These are phyloP conservation scores for Aaosphaeria arxii DNA, from an alignment of 2,329 filamentous ascomycete genomes.

Conservation along the genomic window DNA sequence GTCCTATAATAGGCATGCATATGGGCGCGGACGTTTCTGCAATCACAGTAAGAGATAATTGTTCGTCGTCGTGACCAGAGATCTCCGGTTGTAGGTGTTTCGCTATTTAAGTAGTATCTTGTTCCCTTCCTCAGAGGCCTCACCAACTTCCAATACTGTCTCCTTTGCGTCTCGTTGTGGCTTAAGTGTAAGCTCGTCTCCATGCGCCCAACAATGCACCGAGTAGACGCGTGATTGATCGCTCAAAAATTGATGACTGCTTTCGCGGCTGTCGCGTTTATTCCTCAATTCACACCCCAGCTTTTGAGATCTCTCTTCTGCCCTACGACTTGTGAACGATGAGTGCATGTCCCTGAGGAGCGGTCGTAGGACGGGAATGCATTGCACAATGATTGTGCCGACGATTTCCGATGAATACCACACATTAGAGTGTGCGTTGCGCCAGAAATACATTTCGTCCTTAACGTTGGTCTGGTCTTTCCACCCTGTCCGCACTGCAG, in stretches of 20 bases:
- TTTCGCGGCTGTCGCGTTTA: background rate
- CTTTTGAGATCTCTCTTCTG: constrained; percentile 19
- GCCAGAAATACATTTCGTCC: constrained; percentile 50
- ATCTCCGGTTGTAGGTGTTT: too few species aligned
- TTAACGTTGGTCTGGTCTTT: constrained; percentile 48
- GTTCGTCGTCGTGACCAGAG: too few species aligned
- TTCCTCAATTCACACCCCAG: constrained; percentile 12
- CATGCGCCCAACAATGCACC: background rate
- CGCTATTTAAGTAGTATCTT: too few species aligned
- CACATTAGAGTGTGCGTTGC: constrained; percentile 46
- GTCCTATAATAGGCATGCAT: too few species aligned
- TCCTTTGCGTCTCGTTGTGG: too few species aligned
- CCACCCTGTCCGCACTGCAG: constrained; percentile 50
- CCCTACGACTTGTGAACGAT: constrained; percentile 22
- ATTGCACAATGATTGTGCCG: constrained; percentile 56
- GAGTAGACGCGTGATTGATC: background rate
- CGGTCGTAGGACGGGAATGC: constrained; percentile 51
- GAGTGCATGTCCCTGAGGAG: constrained; percentile 44
- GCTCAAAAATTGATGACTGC: background rate
- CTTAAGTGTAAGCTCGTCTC: too few species aligned
- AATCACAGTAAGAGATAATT: too few species aligned
- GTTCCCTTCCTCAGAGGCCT: too few species aligned
- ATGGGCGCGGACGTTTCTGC: too few species aligned
- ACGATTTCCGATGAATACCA: constrained; percentile 53
- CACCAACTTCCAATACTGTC: too few species aligned